Evolutionary conservation across 345 rosid species (phyloP), one percentile per base, ranked within the genome.

Genomic region (Brassica rapa): DNA sequence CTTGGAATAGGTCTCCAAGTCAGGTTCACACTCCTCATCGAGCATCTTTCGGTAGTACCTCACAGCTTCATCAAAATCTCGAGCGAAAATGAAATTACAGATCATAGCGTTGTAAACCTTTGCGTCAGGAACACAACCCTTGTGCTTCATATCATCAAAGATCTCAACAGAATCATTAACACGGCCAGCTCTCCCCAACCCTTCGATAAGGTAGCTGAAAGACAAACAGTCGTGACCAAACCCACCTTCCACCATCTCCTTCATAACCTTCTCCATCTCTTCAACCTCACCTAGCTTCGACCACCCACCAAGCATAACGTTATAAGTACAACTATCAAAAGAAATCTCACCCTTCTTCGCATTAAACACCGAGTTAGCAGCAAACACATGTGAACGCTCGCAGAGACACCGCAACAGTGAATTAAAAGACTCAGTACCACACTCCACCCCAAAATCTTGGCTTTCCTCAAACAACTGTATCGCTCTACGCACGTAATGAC

Each of bases 171-270:
- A 93, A 61, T 89, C 91, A 71, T 80, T 82, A 35, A 87, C 59
- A 79, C 86, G 88, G 35, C 90, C 91, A 65, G 90, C 86, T 88
- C 95, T 92, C 60, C 97, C 98, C 59, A 88, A 83, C 12, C 95
- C 90, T 89, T 89, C 87, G 3, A 92, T 82, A 66, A 92, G 86
- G 69, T 80, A 71, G 80, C 95, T 70, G 56, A 75, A 87, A 76
- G 93, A 89, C 1, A 37, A 77, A 86, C 87, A 83, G 80, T 87
- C 83, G 3, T 93, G 89, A 78, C 25, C 55, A 21, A 88, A 77
- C 30, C 91, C 97, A 83, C 75, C 76, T 27, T 78, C 89, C 14
- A 83, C 82, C 97, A 92, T 87, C 80, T 77, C 87, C 81, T 86
- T 85, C 85, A 91, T 60, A 61, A 87, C 49, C 83, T 83, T 87